A percentile compares a stretch with the other conserved stretches of the same genome.
Conservation (phyloP, 257 asterid genomes). For the Nicotiana obtusifolia region DNA sequence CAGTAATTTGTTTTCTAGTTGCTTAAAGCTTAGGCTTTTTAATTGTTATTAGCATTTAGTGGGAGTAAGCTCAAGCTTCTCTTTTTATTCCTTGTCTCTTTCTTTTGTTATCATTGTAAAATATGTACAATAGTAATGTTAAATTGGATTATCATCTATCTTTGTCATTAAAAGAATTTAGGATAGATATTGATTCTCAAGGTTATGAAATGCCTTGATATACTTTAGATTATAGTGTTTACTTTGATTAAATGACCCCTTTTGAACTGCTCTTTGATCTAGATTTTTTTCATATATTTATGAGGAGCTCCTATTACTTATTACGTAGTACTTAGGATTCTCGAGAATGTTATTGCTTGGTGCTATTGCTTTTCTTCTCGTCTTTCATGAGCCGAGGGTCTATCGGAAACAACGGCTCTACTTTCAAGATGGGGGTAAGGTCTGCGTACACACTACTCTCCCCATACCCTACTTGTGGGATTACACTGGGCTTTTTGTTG, state of each 20-base stretch:
- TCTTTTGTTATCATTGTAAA: not conserved
- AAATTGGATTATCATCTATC: not conserved
- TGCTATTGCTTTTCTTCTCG: too few relatives aligned
- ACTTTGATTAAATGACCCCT: not conserved
- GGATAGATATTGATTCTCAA: not conserved
- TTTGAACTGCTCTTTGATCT: not conserved
- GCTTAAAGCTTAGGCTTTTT: not conserved
- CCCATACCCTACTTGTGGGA: too few relatives aligned
- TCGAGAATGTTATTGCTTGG: too few relatives aligned
- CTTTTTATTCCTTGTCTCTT: not conserved
- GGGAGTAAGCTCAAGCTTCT: not conserved
- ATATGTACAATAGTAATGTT: not conserved
- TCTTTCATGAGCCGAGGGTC: too few relatives aligned
- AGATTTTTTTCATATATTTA: too few relatives aligned
- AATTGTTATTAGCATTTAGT: not conserved
- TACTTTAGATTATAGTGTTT: not conserved
- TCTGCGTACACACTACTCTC: too few relatives aligned
- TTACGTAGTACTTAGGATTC: too few relatives aligned
- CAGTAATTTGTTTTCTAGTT: not conserved
- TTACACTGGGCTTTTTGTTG: too few relatives aligned
- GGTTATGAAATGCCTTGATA: conserved; percentile 1
- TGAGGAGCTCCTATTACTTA: too few relatives aligned
- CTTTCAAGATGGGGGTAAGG: too few relatives aligned
- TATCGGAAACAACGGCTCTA: too few relatives aligned
- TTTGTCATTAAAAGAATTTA: not conserved